Base-by-base conservation (phyloP, 1,284 basidiomycete genomes). In the Meira nashicola region DNA sequence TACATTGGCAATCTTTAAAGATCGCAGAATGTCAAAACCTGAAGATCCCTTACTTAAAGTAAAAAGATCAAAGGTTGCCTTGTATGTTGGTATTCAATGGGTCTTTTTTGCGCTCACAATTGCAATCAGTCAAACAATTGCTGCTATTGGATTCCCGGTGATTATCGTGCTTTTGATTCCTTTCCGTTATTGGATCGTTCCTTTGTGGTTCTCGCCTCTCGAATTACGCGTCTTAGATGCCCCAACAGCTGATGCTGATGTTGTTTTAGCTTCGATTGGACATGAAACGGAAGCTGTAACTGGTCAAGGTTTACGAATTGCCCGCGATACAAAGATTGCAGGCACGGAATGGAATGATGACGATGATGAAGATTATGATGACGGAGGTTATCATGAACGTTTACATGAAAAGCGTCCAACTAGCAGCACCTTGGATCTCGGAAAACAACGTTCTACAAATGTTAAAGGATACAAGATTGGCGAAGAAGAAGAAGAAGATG, bases 111-210 rank as follows among this genome's bases (percentile, higher is more conserved):
- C 87, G 0, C 86, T 87, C 6, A 93, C 92, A 0, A 91, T 95
- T 76, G 89, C 89, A 0, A 87, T 96, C 67, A 92, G 90, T 0
- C 92, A 95, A 77, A 96, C 92, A 0, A 87, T 90, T 55, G 73
- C 78, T 39, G 65, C 67, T 0, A 91, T 95, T 58, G 91, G 89
- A 0, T 96, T 96, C 77, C 92, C 92, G 0, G 83, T 95, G 43
- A 85, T 95, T 64, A 95, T 96, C 73, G 85, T 90, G 71, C 79
- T 90, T 17, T 83, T 97, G 17, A 84, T 96, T n/a, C 93, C 93
- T 0, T 68, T 94, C 6, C 83, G 94, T 48, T 84, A 85, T 44
- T 83, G 83, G 59, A 64, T 91, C 14, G 83, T 96, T 2, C 92
- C 93, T 1, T 82, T 81, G 19, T 85, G 88, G 11, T 94, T 97